Conservation (phyloP, 139 green algal species). For the Chlamydomonas incerta region DNA sequence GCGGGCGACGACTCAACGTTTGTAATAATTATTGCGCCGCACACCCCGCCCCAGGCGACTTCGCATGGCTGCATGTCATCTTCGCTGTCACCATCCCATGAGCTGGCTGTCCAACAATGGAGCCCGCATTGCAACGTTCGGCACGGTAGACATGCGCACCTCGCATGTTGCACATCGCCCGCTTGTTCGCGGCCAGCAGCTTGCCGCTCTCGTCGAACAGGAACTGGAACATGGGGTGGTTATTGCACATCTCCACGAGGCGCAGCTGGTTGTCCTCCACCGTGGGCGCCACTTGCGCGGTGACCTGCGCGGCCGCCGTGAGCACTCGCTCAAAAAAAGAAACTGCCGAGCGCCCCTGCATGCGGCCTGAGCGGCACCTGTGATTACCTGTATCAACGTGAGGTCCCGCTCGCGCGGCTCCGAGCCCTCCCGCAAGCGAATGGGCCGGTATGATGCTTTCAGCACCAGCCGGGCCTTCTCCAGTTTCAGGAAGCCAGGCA, state of each 20-base stretch:
- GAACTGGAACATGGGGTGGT: constrained; percentile 78
- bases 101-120: no score
- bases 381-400: constrained; percentile 38
- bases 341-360: background rate
- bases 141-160: constrained; percentile 19
- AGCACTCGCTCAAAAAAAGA: no score
- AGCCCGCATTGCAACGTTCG: no score
- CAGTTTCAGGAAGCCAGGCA: constrained; percentile 46
- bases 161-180: constrained; percentile 65
- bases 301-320: background rate
- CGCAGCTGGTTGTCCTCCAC: constrained; percentile 56
- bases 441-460: constrained; percentile 37
- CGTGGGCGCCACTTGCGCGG: constrained; percentile 19
- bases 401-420: constrained; percentile 10
- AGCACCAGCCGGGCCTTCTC: constrained; percentile 39
- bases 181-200: constrained; percentile 70
- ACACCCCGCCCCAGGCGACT: no score
- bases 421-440: constrained; percentile 15
- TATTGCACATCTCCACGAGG: constrained; percentile 69
- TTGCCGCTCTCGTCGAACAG: constrained; percentile 70
- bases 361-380: background rate
- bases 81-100: no score
- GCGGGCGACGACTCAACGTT: no score
- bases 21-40: no score
- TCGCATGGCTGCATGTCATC: no score